Base-by-base conservation (phyloP, 768 basidiomycete species). In the Chlorophyllum brunneum region DNA sequence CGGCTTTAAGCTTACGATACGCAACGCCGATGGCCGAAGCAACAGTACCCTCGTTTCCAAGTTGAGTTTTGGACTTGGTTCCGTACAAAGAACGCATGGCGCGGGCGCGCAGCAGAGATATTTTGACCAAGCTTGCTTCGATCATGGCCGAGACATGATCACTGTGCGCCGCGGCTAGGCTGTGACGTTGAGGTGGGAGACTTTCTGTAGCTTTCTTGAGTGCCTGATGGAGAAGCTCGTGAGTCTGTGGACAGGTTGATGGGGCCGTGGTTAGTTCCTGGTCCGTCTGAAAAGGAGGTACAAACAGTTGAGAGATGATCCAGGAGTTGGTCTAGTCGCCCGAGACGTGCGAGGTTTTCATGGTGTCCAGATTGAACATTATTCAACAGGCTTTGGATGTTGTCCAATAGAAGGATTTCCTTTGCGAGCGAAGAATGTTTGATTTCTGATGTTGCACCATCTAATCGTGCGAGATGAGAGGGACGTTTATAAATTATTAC, bases 101-200 rank as follows among this genome's bases (percentile, higher is more conserved):
- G 20, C 71, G 69, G 5, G 70, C 71, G 26, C 71, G 69, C n/a
- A 77, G 55, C 8, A 79, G 65, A 1, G 75, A 74, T 6, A 80
- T 66, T 59, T 77, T 79, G 55, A 78, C 69, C 8, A 81, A 64
- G 2, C 70, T 69, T 2, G 71, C 62, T 58, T 82, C 79, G 34
- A 79, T 72, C 1, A 65, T 69, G n/a, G 74, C 67, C 5, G 74
- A 68, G 15, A 74, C 59, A 33, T 77, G 66, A 37, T 76, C 75
- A 37, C 68, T 61, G 0, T 65, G 61, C 3, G 76, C 75, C 2
- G 63, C 53, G 18, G 66, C 69, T 29, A 65, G 57, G 2, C 59
- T 58, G 36, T 70, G 59, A 31, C 63, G 39, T 3, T 37, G 60
- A 39, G 39, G 68, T 50, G 55, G 68, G 56, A 72, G 58, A 2